Base-by-base conservation (phyloP, 805 yeast species). In the Candida fluviatilis region DNA sequence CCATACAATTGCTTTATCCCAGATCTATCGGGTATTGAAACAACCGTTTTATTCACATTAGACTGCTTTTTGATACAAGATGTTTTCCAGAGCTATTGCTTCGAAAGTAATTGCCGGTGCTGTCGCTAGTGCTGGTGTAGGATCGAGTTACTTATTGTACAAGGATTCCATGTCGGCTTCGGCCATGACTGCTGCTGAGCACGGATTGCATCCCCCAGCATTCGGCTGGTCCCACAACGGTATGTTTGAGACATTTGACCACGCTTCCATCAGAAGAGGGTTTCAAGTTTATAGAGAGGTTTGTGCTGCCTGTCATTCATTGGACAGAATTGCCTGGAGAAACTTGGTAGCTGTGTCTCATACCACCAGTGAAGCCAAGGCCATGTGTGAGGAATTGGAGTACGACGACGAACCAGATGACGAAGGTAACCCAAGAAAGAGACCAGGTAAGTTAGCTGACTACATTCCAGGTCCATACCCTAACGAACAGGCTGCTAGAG, bases 101-200 rank as follows among this genome's bases (percentile, higher is more conserved):
- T 33, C 29, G 4, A 33, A 33, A 11, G 29, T 33, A 14, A 13
- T 81, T 52, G 71, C 76, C 50, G 82, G 82, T 54, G 69, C 80
- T 42, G 82, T 80, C 51, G 87, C 85, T 43, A 75, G 79, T 36
- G 75, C 86, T 42, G 95, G 95, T 50, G 69, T 85, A 46, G 76
- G 87, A 41, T 88, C 95, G 34, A 84, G 93, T 42, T 84, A 83
- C 63, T 70, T 84, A 56, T 71, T 85, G 58, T 88, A 88, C 70
- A 79, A 85, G 57, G 95, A 88, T 64, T 75, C 89, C 21, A 77
- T 81, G 64, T 81, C 88, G 47, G 96, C 96, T 42, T 80, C 78
- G 57, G 98, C 98, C 58, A 85, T 91, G 95, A 90, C 99, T 40
- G 95, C 93, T 50, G 96, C 98, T 51, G 99, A 93, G 73, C 98